Base-by-base conservation (phyloP, 202 grass and related monocot species). In the Digitaria exilis region DNA sequence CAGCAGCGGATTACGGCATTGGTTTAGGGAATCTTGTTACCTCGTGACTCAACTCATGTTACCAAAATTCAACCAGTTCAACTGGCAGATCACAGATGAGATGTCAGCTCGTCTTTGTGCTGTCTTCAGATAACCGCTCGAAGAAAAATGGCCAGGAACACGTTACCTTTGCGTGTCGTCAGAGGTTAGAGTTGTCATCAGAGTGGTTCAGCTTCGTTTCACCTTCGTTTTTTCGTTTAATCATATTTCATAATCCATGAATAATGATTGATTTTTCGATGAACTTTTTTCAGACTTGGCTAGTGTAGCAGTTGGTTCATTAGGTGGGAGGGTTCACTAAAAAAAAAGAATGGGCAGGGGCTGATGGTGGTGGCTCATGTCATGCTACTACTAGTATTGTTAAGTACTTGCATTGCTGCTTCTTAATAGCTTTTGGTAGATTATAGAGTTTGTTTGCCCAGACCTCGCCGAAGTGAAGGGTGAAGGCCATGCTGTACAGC, bases 251-350 rank as follows among this genome's bases (percentile, higher is more conserved):
- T 34, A 34, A 34, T 37, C 35, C 4, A 37, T 4, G 35, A 37
- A 37, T 37, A 5, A 19, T 6, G 6, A 30, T n/a, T 25, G 19
- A 37, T 49, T 85, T 79, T 13, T 14, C 2, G 37, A 45, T 75
- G 77, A 9, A 29, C 28, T 58, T 60, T 9, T 8, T 28, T 49
- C 49, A 32, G 49, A 30, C 19, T 26, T 39, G 65, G 30, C 48
- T 51, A 73, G 78, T 86, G 88, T 73, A 78, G 83, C 83, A 86
- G 88, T 82, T 89, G 83, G 50, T 51, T 30, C 2, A 72, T 77
- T 89, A 85, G 71, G 82, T 85, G 55, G 71, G 65, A 22, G 6
- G 3, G 37, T 18, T 56, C 19, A 10, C 35, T 37, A 37, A 37
- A 37, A 37, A 4, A 21, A 75, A 77, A 69, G 46, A 46, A 30